Conservation (phyloP, 2,329 filamentous ascomycete species). For the Macrophomina phaseolina region DNA sequence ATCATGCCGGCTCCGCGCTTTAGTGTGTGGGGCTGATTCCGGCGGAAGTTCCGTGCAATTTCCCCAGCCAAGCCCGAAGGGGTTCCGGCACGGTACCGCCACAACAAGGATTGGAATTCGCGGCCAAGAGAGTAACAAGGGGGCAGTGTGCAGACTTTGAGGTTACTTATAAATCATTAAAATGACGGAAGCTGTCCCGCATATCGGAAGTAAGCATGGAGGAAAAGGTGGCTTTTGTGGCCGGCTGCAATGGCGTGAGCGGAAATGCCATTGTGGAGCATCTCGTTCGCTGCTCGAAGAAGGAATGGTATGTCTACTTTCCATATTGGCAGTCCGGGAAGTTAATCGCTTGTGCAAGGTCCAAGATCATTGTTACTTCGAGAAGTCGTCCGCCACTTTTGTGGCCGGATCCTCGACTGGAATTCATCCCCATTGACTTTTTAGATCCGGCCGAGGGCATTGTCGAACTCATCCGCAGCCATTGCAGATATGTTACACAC, state of each 20-base stretch:
- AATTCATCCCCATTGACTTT: conserved; percentile 44
- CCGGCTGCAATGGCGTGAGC: conserved; percentile 2
- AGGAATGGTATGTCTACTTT: not conserved
- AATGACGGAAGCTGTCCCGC: not conserved
- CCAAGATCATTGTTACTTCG: conserved; percentile 41
- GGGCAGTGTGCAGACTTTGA: not conserved
- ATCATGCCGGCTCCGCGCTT: not conserved
- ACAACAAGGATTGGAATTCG: not conserved
- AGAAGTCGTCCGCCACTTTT: conserved; percentile 32
- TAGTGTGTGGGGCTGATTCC: not conserved
- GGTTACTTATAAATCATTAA: not conserved
- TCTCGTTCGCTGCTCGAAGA: not conserved
- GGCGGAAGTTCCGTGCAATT: not conserved
- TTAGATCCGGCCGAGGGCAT: conserved; percentile 28
- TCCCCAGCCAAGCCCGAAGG: not conserved
- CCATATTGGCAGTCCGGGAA: not conserved
- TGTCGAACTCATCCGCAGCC: conserved; percentile 25
- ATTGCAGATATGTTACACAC: conserved; percentile 40
- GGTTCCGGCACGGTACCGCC: not conserved
- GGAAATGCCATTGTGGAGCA: conserved; percentile 1
- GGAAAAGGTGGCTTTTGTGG: not conserved
- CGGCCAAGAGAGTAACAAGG: not conserved
- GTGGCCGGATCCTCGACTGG: conserved; percentile 38
- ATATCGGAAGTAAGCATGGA: not conserved
- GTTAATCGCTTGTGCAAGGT: not conserved